Percentiles rank a stretch among this genome's conserved stretches.
These are phyloP conservation scores for Cokeromyces recurvatus DNA, from an alignment of 371 early-diverging fungal genomes.

Conservation along the genomic window DNA sequence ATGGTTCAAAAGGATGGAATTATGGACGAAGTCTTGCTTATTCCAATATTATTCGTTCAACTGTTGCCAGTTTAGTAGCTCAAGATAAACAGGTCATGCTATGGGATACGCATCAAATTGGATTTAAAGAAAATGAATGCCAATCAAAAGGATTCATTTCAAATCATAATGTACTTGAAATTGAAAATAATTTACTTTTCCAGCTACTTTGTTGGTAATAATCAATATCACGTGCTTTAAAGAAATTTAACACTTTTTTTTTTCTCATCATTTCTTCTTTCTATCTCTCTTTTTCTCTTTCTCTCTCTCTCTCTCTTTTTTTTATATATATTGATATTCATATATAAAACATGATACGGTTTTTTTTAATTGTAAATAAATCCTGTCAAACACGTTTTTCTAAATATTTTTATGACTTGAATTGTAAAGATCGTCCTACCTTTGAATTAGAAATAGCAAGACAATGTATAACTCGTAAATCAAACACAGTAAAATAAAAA, in stretches of 20 bases:
- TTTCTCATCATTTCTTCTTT: too few species aligned
- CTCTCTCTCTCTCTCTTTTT: neutral
- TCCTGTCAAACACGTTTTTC: constrained; percentile 43
- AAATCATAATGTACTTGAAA: neutral
- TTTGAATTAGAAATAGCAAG: constrained; percentile 34
- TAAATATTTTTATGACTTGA: constrained; percentile 25
- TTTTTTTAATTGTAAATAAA: constrained; percentile 41
- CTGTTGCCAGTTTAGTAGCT: neutral
- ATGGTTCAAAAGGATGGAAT: constrained; percentile 17
- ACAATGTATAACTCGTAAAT: constrained; percentile 28
- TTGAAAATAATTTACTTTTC: constrained; percentile 3
- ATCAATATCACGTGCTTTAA: neutral
- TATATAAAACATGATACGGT: constrained; percentile 24
- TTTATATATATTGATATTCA: too few species aligned
- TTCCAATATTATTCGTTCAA: constrained; percentile 18
- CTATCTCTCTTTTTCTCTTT: neutral
- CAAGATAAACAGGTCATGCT: constrained; percentile 13
- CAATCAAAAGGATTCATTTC: neutral
- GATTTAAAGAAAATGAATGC: constrained; percentile 2
- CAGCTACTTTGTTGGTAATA: neutral
- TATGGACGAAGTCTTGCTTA: constrained; percentile 33
- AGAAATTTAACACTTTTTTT: too few species aligned
- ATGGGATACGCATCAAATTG: constrained; percentile 36
- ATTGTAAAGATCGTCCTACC: constrained; percentile 19
- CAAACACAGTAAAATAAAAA: constrained; percentile 26